Evolutionary conservation across 2,329 filamentous ascomycete species (phyloP).

Genomic region (Penicillium concentricum): DNA sequence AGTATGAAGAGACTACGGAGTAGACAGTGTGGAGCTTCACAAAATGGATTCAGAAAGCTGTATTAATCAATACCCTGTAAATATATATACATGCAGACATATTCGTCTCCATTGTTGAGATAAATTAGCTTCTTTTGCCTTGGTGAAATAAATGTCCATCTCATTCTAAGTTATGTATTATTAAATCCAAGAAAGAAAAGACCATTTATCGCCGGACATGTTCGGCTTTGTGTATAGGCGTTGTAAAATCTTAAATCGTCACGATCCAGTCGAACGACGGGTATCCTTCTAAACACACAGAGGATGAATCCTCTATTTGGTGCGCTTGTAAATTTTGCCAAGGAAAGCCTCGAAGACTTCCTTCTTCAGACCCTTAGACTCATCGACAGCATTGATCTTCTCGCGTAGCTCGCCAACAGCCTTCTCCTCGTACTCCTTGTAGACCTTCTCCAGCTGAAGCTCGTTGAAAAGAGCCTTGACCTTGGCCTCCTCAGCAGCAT

Average conservation of each 20-base stretch:
- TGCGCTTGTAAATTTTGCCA: conserved; percentile 96
- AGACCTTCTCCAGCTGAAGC: conserved; percentile 77
- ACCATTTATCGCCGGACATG: background rate
- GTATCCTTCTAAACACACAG: conserved; percentile 11
- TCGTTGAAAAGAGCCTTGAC: conserved; percentile 90
- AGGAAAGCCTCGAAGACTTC: conserved; percentile 86
- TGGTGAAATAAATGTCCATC: background rate
- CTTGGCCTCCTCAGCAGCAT: conserved; percentile 74
- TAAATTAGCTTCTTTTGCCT: no score
- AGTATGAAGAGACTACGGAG: no score
- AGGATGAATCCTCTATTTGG: conserved; percentile 63
- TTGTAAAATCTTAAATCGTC: background rate
- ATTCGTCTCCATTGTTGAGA: no score
- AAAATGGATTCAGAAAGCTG: no score
- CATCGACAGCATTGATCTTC: conserved; percentile 77
- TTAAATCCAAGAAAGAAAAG: background rate
- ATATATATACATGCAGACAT: no score
- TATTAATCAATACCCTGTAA: no score
- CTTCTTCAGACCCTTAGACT: conserved; percentile 86
- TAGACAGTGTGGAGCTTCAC: no score
- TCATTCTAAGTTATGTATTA: background rate
- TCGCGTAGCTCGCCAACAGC: conserved; percentile 72
- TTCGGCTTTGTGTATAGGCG: background rate
- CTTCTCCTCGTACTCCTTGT: conserved; percentile 87
- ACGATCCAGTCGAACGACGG: conserved; percentile 7